Evolutionary conservation across 1,139 yeast genomes (phyloP).

Genomic region (Candida tropicalis): DNA sequence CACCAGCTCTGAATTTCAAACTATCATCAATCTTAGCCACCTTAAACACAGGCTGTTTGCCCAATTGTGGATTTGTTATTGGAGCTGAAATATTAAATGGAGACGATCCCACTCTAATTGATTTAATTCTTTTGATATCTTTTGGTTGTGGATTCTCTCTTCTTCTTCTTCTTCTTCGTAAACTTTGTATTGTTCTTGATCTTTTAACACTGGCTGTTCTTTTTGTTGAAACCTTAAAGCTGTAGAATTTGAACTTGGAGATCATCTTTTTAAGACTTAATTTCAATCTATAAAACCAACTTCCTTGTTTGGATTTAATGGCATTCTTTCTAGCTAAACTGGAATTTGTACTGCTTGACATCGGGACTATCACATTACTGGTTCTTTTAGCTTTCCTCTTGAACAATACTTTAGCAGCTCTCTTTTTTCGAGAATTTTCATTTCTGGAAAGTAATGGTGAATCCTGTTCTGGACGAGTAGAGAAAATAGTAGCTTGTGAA

Average conservation of each 20-base stretch:
- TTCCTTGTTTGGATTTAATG: conserved; percentile 36
- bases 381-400: conserved; percentile 16
- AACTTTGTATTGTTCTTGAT: conserved; percentile 17
- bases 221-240: conserved; percentile 32
- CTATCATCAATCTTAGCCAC: conserved; percentile 27
- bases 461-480: conserved; percentile 31
- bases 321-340: conserved; percentile 36
- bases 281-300: conserved; percentile 33
- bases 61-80: conserved; percentile 31
- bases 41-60: conserved; percentile 17
- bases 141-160: conserved; percentile 23
- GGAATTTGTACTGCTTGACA: conserved; percentile 14
- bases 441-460: conserved; percentile 5
- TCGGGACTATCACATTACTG: conserved; percentile 16
- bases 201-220: conserved; percentile 23
- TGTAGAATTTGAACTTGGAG: conserved; percentile 26
- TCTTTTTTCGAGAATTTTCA: not conserved
- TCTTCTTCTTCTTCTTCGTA: conserved; percentile 23
- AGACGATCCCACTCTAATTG: not conserved
- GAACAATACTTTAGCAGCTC: conserved; percentile 3
- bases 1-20: conserved; percentile 34
- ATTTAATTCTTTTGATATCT: conserved; percentile 14
- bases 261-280: conserved; percentile 28
- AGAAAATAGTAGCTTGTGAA: conserved; percentile 50
- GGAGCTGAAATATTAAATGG: conserved; percentile 14